Evolutionary conservation across 169 alveolate species (phyloP).

Genomic region (Eimeria falciformis): DNA sequence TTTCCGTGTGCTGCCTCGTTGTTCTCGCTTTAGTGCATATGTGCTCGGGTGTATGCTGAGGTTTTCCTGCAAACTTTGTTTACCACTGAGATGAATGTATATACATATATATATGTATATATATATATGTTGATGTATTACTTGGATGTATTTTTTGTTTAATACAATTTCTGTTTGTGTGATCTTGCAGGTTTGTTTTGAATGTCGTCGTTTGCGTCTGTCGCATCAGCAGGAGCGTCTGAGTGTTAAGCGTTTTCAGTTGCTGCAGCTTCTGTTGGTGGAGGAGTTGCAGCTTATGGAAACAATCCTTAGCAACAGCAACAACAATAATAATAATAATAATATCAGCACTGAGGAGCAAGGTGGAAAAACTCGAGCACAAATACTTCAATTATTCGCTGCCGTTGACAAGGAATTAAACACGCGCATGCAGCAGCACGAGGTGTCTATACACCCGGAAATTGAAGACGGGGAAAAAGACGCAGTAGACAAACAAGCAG

Average conservation of each 20-base stretch:
- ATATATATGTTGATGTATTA: not conserved
- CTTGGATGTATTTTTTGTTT: not conserved
- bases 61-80: no score
- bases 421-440: conserved; percentile 27
- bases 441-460: not conserved
- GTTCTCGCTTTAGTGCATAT: no score
- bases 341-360: not conserved
- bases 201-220: conserved; percentile 32
- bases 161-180: not conserved
- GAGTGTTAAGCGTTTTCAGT: conserved; percentile 41
- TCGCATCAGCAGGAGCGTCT: conserved; percentile 27
- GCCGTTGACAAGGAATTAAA: conserved; percentile 29
- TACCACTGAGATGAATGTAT: no score
- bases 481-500: conserved; percentile 5
- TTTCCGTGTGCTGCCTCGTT: no score
- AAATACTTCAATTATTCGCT: conserved; percentile 20
- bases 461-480: not conserved
- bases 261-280: conserved; percentile 37
- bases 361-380: not conserved
- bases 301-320: conserved; percentile 19
- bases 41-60: no score
- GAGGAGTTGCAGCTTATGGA: conserved; percentile 43
- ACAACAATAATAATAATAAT: not conserved
- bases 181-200: conserved; percentile 20
- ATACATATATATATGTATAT: no score